Conservation (phyloP, 2,329 filamentous ascomycete species). For the Ophiostoma australiae region DNA sequence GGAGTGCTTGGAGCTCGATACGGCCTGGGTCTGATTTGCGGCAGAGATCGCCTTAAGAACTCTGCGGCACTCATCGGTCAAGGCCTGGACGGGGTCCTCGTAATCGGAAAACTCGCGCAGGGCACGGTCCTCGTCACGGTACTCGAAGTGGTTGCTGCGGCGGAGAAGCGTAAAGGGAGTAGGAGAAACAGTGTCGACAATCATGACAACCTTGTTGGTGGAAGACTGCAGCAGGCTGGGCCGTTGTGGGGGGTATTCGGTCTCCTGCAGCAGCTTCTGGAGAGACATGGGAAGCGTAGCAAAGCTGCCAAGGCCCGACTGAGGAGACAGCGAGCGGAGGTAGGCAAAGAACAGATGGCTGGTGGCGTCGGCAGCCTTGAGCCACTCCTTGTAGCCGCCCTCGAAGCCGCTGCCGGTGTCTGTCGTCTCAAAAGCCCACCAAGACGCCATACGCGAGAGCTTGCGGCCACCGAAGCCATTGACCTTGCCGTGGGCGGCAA, state of each 20-base stretch:
- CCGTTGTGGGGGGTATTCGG: conserved; percentile 83
- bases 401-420: conserved; percentile 90
- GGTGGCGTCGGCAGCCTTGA: conserved; percentile 85
- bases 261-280: conserved; percentile 83
- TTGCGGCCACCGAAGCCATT: conserved; percentile 93
- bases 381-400: conserved; percentile 85
- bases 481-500: conserved; percentile 86
- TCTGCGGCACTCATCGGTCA: conserved; percentile 90
- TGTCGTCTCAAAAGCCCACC: conserved; percentile 95
- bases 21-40: conserved; percentile 72
- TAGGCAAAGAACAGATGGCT: conserved; percentile 98
- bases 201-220: conserved; percentile 91
- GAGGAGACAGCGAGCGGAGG: conserved; percentile 81
- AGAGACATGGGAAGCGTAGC: conserved; percentile 83
- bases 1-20: conserved; percentile 64
- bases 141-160: conserved; percentile 90
- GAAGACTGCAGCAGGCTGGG: conserved; percentile 71
- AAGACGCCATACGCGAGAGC: conserved; percentile 88
- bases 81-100: conserved; percentile 78
- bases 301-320: conserved; percentile 70
- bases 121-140: conserved; percentile 80
- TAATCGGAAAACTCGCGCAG: conserved; percentile 81
- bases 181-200: conserved; percentile 89
- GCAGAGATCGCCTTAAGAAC: conserved; percentile 85
- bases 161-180: conserved; percentile 88